phyloP scores from a whole-genome alignment of 495 filamentous ascomycete species.

The Neurospora terricola region DNA sequence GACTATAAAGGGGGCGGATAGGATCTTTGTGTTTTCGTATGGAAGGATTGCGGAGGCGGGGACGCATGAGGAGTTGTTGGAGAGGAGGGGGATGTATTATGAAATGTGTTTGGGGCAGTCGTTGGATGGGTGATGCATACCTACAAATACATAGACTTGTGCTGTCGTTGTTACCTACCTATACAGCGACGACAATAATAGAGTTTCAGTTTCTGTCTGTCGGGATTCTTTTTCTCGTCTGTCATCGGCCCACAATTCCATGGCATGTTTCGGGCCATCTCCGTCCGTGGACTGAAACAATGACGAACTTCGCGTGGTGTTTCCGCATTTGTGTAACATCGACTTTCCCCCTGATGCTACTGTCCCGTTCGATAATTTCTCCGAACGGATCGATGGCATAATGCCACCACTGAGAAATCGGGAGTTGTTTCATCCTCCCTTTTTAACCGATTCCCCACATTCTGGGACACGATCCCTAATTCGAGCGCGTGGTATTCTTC shows the following conservation, averaged over 20 bases:
- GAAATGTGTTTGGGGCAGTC: conserved; percentile 26
- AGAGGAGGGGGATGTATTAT: conserved; percentile 33
- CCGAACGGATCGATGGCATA: neutral
- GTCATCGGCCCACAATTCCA: neutral
- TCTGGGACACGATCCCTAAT: neutral
- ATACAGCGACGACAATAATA: neutral
- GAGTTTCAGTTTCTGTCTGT: neutral
- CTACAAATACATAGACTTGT: no score
- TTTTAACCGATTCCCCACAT: neutral
- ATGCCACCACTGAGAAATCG: neutral
- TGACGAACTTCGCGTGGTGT: neutral
- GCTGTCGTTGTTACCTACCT: neutral
- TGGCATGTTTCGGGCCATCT: neutral
- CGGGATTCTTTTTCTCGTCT: neutral
- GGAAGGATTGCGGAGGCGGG: conserved; percentile 40
- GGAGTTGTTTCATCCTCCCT: neutral
- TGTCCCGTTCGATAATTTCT: neutral
- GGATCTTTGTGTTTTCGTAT: conserved; percentile 41
- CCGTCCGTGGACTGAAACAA: neutral
- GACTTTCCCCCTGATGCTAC: neutral
- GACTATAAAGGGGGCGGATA: conserved; percentile 43
- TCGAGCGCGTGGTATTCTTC: neutral
- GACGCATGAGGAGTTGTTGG: conserved; percentile 37
- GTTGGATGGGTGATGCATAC: conserved; percentile 5
- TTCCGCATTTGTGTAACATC: neutral